These are phyloP conservation scores for Solanum lignicaule DNA, from an alignment of 257 asterid species.

Conservation along the genomic window DNA sequence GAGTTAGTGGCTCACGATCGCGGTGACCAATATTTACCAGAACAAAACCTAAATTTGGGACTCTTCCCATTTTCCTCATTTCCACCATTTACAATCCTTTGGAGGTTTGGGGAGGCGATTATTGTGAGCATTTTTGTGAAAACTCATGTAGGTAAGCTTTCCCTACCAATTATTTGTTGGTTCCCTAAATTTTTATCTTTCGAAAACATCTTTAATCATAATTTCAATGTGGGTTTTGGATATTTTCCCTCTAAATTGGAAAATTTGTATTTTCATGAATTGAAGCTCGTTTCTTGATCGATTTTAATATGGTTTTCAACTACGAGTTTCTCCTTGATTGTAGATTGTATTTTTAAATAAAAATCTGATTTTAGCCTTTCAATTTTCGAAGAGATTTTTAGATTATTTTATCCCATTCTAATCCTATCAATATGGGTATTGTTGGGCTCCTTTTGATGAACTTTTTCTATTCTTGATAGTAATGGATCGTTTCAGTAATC, in stretches of 20 bases:
- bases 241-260: not conserved
- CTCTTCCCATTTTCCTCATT: too few relatives aligned
- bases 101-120: too few relatives aligned
- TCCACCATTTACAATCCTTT: too few relatives aligned
- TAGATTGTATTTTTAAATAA: not conserved
- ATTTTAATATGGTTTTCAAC: not conserved
- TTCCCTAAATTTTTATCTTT: too few relatives aligned
- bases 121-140: too few relatives aligned
- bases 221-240: not conserved
- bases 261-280: not conserved
- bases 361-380: not conserved
- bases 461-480: not conserved
- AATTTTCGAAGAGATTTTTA: not conserved
- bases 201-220: too few relatives aligned
- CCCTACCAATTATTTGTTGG: too few relatives aligned
- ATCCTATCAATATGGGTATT: too few relatives aligned
- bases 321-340: not conserved
- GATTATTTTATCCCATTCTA: not conserved
- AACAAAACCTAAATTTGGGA: too few relatives aligned
- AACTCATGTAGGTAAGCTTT: too few relatives aligned
- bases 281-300: not conserved
- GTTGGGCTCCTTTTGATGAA: not conserved
- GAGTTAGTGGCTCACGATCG: too few relatives aligned
- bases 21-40: too few relatives aligned
- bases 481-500: not conserved